These are phyloP conservation scores for Metarhizium guizhouense DNA, from an alignment of 2,329 filamentous ascomycete genomes.

Conservation along the genomic window DNA sequence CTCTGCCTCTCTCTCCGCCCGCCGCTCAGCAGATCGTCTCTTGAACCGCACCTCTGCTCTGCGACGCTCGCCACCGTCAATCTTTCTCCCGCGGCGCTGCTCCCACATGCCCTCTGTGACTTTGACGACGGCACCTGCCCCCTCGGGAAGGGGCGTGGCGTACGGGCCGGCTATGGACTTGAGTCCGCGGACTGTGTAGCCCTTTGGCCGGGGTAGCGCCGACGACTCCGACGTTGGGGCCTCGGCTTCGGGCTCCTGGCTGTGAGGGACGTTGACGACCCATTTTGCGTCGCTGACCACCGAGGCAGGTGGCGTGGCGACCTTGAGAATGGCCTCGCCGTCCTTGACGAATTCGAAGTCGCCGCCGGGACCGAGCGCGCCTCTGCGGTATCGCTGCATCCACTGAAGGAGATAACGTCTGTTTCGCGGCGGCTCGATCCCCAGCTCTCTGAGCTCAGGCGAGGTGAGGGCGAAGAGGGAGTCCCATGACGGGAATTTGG, in stretches of 20 bases:
- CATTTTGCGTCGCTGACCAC: conserved; percentile 36
- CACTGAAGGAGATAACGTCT: conserved; percentile 80
- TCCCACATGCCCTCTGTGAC: conserved; percentile 91
- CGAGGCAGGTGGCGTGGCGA: conserved; percentile 31
- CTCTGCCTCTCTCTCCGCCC: conserved; percentile 49
- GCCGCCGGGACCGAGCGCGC: conserved; percentile 71
- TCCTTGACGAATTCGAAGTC: conserved; percentile 65
- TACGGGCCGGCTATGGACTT: conserved; percentile 68
- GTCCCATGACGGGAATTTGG: conserved; percentile 87
- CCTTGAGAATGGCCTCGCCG: conserved; percentile 41
- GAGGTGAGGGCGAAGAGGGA: conserved; percentile 77
- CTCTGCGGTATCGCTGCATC: conserved; percentile 75
- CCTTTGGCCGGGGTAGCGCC: conserved; percentile 21
- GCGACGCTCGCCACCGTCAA: conserved; percentile 92
- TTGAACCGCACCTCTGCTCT: conserved; percentile 80
- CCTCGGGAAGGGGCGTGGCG: conserved; percentile 58
- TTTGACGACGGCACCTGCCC: conserved; percentile 55
- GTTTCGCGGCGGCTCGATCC: conserved; percentile 75
- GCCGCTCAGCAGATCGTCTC: conserved; percentile 69
- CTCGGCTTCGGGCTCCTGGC: conserved; percentile 23
- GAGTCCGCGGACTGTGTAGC: conserved; percentile 58
- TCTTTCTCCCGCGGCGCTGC: conserved; percentile 74
- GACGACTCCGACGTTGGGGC: conserved; percentile 1
- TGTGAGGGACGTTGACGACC: conserved; percentile 47
- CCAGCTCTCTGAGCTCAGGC: conserved; percentile 68